Evolutionary conservation across 2,329 filamentous ascomycete species (phyloP).

Genomic region (Parasarocladium wereldwijsianum): DNA sequence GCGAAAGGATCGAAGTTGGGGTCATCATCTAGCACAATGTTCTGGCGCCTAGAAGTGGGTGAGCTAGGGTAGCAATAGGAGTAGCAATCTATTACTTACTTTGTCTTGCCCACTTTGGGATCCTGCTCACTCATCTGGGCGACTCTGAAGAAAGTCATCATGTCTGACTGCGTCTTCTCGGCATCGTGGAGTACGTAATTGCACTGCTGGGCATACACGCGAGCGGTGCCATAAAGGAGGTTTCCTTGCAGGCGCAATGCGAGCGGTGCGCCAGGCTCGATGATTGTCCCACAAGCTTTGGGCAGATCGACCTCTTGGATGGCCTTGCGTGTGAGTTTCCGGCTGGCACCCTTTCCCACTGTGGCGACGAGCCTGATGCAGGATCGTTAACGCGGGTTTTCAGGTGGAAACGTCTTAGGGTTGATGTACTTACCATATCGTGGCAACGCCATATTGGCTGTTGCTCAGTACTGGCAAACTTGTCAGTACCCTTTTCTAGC

Average conservation of each 20-base stretch:
- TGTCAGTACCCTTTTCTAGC: constrained; percentile 10
- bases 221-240: constrained; percentile 71
- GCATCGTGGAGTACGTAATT: constrained; percentile 72
- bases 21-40: constrained; percentile 69
- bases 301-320: constrained; percentile 79
- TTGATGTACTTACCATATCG: constrained; percentile 60
- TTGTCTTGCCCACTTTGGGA: constrained; percentile 53
- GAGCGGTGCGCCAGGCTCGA: constrained; percentile 67
- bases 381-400: neutral
- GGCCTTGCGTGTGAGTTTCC: constrained; percentile 67
- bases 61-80: constrained; percentile 5
- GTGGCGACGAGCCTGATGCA: constrained; percentile 73
- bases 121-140: constrained; percentile 46
- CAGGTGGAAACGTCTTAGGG: neutral
- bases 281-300: constrained; percentile 80
- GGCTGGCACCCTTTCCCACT: constrained; percentile 57
- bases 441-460: constrained; percentile 81
- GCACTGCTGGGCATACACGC: constrained; percentile 79
- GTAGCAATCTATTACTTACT: constrained; percentile 46
- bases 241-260: constrained; percentile 82
- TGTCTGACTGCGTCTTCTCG: constrained; percentile 57
- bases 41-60: constrained; percentile 43
- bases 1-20: constrained; percentile 46
- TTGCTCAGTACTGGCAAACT: constrained; percentile 56
- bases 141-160: constrained; percentile 51